Evolutionary conservation across 805 yeast genomes (phyloP), one percentile per base, ranked within the genome.

Genomic region (Yueomyces sinensis): DNA sequence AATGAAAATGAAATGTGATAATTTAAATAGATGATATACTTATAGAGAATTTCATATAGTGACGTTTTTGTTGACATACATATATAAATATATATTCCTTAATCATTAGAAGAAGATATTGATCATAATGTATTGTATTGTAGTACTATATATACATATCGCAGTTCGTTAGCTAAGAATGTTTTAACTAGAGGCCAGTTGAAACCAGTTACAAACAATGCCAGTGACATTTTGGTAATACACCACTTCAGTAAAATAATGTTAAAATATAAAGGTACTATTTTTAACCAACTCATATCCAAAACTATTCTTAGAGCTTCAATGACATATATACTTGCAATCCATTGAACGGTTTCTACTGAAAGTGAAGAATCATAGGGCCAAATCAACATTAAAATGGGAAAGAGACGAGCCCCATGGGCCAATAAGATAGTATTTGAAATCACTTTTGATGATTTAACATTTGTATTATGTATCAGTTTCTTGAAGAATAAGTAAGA

Each of bases 341-440:
- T 68, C 43, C 73, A 61, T 38, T 70, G 70, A 22, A 82, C 79
- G 9, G 75, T 59, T 5, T 63, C 61, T 16, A 75, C 68, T 0
- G 80, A 77, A 3, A 79, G 64, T 1, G 78, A 65, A n/a, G 81
- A 71, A 50, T 91, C 95, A 49, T 91, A 91, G 1, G 94, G 91
- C 99, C 99, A 91, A 25, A 91, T 89, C 23, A 91, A 63, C 87
- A 89, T 89, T 24, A 91, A 65, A 15, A 91, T 79, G 0, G 98
- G 98, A 41, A 89, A 77, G 17, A 89, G 63, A 49, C 81, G 83
- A 28, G 89, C 77, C 1, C 82, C 74, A 30, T 83, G 75, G 0
- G 96, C 76, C 5, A 86, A 67, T 31, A 87, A 51, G 1, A 86
- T 66, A 0, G 94, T 79, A 9, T 76, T 66, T 1, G 84, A 67